These are phyloP conservation scores for Aspergillus viridinutans DNA, from an alignment of 2,329 filamentous ascomycete species.

Conservation along the genomic window DNA sequence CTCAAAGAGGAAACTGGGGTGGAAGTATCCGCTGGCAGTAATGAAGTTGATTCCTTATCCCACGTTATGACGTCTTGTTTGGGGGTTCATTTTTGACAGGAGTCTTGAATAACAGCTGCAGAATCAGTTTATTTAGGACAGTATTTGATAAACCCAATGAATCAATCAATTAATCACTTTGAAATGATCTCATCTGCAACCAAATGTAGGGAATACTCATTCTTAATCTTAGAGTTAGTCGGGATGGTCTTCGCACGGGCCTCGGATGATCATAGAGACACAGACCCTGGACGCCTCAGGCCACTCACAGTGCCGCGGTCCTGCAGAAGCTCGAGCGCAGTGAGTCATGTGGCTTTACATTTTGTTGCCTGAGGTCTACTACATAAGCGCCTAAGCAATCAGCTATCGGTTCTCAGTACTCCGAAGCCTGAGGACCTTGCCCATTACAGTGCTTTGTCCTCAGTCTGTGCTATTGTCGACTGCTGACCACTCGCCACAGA, in stretches of 20 bases:
- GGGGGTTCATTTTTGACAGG: not conserved
- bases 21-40: not conserved
- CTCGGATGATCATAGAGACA: slow-evolving; percentile 5
- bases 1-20: slow-evolving; percentile 3
- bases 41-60: slow-evolving; percentile 4
- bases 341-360: slow-evolving; percentile 4
- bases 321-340: not conserved
- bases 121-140: not conserved
- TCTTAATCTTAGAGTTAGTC: too few species aligned
- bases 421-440: not conserved
- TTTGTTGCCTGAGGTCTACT: not conserved
- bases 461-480: not conserved
- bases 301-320: not conserved
- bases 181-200: not conserved
- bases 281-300: slow-evolving; percentile 13
- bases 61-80: slow-evolving; percentile 11
- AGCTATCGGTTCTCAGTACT: not conserved
- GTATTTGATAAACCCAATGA: not conserved
- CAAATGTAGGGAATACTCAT: not conserved
- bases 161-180: not conserved
- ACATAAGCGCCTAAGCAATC: not conserved
- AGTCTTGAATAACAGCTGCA: not conserved
- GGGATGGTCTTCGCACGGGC: slow-evolving; percentile 6
- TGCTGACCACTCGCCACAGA: not conserved
- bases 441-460: too few species aligned